phyloP scores from a whole-genome alignment of 352 stramenopile species.

The Phytopythium aichiense region DNA sequence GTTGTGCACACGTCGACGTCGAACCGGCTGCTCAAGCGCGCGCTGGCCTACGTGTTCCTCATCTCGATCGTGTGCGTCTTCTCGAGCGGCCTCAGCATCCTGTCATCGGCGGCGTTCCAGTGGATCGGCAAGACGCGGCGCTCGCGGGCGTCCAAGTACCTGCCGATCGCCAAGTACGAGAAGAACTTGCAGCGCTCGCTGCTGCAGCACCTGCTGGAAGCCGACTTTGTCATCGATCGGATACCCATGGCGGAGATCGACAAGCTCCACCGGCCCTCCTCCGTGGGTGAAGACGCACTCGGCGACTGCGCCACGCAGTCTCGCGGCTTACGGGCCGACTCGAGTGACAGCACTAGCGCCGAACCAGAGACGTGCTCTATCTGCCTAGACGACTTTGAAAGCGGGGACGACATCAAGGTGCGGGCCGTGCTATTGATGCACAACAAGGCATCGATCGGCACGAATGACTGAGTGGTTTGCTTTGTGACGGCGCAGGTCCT shows the following conservation, averaged over 20 bases:
- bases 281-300: neutral
- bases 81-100: constrained; percentile 65
- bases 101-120: constrained; percentile 63
- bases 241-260: constrained; percentile 37
- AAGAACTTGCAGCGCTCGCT: constrained; percentile 41
- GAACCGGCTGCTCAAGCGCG: constrained; percentile 61
- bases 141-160: constrained; percentile 43
- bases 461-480: neutral
- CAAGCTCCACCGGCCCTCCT: constrained; percentile 6
- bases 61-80: constrained; percentile 77
- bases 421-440: neutral
- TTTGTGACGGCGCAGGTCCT: constrained; percentile 32
- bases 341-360: neutral
- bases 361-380: constrained; percentile 61
- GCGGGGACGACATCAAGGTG: constrained; percentile 52
- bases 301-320: neutral
- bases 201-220: constrained; percentile 38
- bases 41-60: constrained; percentile 71
- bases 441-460: neutral
- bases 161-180: constrained; percentile 56
- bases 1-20: constrained; percentile 50
- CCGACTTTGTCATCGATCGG: constrained; percentile 44
- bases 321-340: neutral
- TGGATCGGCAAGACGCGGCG: constrained; percentile 55
- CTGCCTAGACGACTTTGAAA: constrained; percentile 71